Percentiles rank a stretch among this genome's conserved stretches.
phyloP scores from a whole-genome alignment of 768 basidiomycete genomes.

The Amanita polypyramis region DNA sequence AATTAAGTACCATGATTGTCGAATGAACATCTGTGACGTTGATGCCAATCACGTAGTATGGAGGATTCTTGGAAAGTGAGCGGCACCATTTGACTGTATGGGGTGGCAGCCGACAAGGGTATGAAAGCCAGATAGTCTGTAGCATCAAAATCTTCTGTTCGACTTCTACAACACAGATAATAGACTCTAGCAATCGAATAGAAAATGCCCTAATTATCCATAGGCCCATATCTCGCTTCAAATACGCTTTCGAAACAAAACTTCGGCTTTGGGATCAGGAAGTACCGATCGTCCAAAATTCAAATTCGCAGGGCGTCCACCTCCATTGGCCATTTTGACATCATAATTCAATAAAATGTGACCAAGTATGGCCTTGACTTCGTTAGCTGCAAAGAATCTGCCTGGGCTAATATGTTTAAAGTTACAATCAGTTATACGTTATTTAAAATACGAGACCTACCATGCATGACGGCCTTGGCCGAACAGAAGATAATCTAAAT shows the following conservation, averaged over 20 bases:
- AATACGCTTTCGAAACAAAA: constrained; percentile 22
- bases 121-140: too few species aligned
- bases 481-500: constrained; percentile 21
- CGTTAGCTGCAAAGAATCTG: constrained; percentile 24
- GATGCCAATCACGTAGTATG: too few species aligned
- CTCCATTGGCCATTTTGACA: constrained; percentile 19
- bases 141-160: too few species aligned
- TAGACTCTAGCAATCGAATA: too few species aligned
- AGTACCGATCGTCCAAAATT: constrained; percentile 8
- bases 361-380: constrained; percentile 23
- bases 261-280: constrained; percentile 22
- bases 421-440: background rate
- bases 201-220: too few species aligned
- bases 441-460: background rate
- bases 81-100: too few species aligned
- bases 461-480: constrained; percentile 18
- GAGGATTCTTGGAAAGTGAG: too few species aligned
- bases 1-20: too few species aligned
- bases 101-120: too few species aligned
- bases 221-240: background rate
- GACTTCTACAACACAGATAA: too few species aligned
- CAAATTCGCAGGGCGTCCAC: constrained; percentile 6
- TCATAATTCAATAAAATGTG: constrained; percentile 24
- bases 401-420: constrained; percentile 16
- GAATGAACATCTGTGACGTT: too few species aligned